Conservation (phyloP, 2,329 filamentous ascomycete species). For the Amesomyces nigricolor region DNA sequence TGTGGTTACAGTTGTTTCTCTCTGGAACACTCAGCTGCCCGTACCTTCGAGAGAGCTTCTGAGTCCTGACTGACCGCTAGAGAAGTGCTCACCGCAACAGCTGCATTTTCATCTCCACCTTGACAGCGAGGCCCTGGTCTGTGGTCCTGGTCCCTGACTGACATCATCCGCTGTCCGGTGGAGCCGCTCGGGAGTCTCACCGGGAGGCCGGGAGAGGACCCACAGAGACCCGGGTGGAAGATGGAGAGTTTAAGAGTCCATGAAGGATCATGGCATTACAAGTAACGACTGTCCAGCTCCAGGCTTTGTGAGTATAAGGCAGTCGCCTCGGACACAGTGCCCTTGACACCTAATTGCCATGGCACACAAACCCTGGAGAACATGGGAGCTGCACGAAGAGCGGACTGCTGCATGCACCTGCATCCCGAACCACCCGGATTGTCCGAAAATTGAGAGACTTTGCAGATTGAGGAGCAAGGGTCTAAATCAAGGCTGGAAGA, state of each 20-base stretch:
- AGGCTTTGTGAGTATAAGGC: no score
- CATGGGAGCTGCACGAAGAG: no score
- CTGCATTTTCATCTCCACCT: neutral
- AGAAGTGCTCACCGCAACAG: neutral
- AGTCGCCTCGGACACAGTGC: no score
- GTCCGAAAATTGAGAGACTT: no score
- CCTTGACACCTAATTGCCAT: no score
- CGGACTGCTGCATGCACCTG: no score
- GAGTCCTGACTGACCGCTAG: neutral
- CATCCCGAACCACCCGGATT: no score
- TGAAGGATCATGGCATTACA: no score
- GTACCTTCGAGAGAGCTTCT: neutral
- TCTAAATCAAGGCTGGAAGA: no score
- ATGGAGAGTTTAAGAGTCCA: neutral
- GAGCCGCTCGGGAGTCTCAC: neutral
- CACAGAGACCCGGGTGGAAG: neutral
- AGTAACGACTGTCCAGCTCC: no score
- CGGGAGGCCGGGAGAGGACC: neutral
- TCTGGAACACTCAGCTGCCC: neutral
- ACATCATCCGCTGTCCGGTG: slow-evolving; percentile 4
- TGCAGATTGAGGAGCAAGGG: no score
- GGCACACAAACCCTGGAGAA: no score
- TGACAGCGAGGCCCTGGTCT: slow-evolving; percentile 1
- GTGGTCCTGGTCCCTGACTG: neutral
- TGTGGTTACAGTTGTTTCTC: slow-evolving; percentile 1